Percentiles rank a stretch among this genome's conserved stretches.
Evolutionary conservation across 2,329 filamentous ascomycete genomes (phyloP).

Genomic region (Sordariomycetes sp.): DNA sequence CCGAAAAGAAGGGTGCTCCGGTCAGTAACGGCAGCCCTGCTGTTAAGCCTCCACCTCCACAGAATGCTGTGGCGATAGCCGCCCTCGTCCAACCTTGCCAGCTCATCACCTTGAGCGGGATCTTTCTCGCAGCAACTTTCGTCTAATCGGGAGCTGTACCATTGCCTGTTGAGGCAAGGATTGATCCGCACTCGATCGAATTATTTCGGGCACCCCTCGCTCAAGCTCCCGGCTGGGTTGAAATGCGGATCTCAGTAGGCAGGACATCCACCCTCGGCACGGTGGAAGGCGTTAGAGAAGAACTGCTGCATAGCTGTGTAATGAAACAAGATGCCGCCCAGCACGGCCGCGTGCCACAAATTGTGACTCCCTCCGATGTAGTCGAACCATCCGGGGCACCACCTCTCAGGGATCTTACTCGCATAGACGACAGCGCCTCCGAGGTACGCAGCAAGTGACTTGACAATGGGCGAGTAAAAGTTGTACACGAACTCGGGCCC

Average conservation of each 20-base stretch:
- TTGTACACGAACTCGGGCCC: slow-evolving; percentile 73
- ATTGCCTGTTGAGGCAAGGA: too few relatives aligned
- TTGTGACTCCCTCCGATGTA: slow-evolving; percentile 95
- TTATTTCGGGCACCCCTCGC: too few relatives aligned
- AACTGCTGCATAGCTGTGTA: slow-evolving; percentile 95
- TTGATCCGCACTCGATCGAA: too few relatives aligned
- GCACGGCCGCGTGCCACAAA: slow-evolving; percentile 90
- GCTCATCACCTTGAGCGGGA: too few relatives aligned
- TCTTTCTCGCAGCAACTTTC: too few relatives aligned
- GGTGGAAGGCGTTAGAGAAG: slow-evolving; percentile 68
- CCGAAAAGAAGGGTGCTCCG: too few relatives aligned
- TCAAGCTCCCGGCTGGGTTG: too few relatives aligned
- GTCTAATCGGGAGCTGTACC: too few relatives aligned
- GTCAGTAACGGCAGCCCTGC: too few relatives aligned
- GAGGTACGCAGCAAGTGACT: slow-evolving; percentile 81
- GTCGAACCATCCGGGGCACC: slow-evolving; percentile 88
- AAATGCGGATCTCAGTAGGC: slow-evolving; percentile 16
- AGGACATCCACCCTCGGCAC: slow-evolving; percentile 53
- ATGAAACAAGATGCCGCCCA: slow-evolving; percentile 95
- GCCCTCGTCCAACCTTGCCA: too few relatives aligned
- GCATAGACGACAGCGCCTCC: slow-evolving; percentile 81
- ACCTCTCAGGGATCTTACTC: slow-evolving; percentile 85
- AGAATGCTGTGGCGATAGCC: too few relatives aligned
- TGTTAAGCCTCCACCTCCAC: too few relatives aligned
- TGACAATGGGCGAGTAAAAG: slow-evolving; percentile 81